Base-by-base conservation (phyloP, 2,329 filamentous ascomycete species). In the Escovopsis sp. region DNA sequence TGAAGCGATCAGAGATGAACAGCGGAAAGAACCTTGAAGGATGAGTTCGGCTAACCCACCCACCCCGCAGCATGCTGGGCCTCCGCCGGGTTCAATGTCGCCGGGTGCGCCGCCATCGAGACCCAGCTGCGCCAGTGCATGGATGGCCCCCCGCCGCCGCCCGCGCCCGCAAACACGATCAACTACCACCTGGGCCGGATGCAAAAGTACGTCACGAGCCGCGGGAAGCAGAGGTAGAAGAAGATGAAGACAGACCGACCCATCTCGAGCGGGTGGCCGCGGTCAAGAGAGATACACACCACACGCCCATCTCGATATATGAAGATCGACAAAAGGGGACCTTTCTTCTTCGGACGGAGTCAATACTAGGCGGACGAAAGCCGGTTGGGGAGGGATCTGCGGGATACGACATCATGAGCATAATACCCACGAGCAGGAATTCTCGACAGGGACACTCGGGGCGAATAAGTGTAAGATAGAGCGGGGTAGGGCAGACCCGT, bases 121-220 rank as follows among this genome's bases (percentile, higher is more conserved):
- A 67, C 68, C 43, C 67, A 75, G 41, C 65, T 83, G 45, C 71
- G 79, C 25, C 60, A 63, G 29, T 83, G 78, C 64, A 94, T 95
- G 86, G 89, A 96, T 67, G 74, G 74, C 43, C 79, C 81, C 47
- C 76, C 55, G 69, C 68, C 59, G 45, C 53, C 63, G 35, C 52
- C 62, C 11, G 56, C 60, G 40, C 55, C 59, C 29, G 74, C 76
- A 58, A 85, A 80, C 67, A 89, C 79, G 60, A 87, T 96, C 74
- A 96, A 96, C 66, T 88, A 88, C 70, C 88, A 95, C 60, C 68
- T 96, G 35, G 74, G 75, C 50, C 76, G 91, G 68, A 93, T 68
- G 74, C 80, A 65, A 72, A 81, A 55, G 72, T 78, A 50, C 67
- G 78, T 73, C 75, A 88, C 61, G n/a, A 64, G 53, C 40, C 57